A percentile compares a stretch with the other conserved stretches of the same genome.
Conservation (phyloP, 176 grass and related monocot genomes). For the Avena eriantha region DNA sequence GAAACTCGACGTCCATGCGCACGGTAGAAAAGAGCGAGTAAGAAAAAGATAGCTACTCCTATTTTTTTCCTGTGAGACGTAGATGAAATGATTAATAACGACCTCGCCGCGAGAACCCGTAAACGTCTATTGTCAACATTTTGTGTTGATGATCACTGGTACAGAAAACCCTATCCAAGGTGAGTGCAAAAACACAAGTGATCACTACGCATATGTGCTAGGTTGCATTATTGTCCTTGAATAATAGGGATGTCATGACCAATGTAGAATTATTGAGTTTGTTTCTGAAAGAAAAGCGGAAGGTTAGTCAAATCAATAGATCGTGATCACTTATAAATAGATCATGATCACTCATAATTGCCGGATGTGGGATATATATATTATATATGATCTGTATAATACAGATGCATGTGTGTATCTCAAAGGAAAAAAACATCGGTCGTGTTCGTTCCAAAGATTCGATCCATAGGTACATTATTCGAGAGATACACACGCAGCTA, state of each 20-base stretch:
- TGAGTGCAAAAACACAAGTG: not conserved
- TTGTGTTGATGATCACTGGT: not conserved
- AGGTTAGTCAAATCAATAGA: conserved; percentile 30
- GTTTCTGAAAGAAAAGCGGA: conserved; percentile 4
- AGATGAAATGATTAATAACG: too few species aligned
- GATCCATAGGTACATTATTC: not conserved
- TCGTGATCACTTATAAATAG: conserved; percentile 10
- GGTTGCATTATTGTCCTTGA: conserved; percentile 22
- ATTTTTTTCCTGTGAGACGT: too few species aligned
- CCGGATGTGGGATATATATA: not conserved
- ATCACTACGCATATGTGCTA: not conserved
- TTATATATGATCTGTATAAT: conserved; percentile 22
- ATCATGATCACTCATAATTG: conserved; percentile 29
- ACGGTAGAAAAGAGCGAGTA: too few species aligned
- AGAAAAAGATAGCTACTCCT: too few species aligned
- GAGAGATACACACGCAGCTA: not conserved
- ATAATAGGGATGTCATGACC: not conserved
- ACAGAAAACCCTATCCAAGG: too few species aligned
- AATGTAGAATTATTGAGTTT: conserved; percentile 15
- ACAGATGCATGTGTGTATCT: not conserved
- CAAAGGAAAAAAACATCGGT: not conserved
- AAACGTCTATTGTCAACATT: too few species aligned
- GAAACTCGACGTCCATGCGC: too few species aligned
- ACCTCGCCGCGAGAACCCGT: too few species aligned
- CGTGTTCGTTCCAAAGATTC: conserved; percentile 8